Evolutionary conservation across 495 filamentous ascomycete genomes (phyloP).

Genomic region (Penicillium malachiteum): DNA sequence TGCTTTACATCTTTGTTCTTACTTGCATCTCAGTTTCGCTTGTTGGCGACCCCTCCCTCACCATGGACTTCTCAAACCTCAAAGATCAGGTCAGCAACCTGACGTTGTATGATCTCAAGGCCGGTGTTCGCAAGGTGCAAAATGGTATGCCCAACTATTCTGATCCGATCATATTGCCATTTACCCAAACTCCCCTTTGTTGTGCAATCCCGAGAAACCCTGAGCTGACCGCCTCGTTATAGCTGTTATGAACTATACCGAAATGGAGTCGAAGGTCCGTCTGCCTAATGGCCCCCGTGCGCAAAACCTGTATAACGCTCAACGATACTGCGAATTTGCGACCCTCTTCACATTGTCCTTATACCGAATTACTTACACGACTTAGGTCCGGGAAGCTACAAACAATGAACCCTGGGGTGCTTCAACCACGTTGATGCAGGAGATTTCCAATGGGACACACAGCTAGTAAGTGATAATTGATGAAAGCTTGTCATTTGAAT

Average conservation of each 20-base stretch:
- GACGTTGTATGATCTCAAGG: constrained; percentile 95
- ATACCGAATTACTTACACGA: constrained; percentile 20
- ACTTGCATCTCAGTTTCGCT: constrained; percentile 14
- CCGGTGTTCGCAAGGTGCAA: constrained; percentile 93
- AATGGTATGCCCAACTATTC: constrained; percentile 68
- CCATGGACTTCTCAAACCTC: constrained; percentile 83
- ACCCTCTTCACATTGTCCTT: not conserved
- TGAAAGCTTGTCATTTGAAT: not conserved
- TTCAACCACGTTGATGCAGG: constrained; percentile 88
- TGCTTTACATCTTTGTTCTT: constrained; percentile 1
- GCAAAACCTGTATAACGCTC: not conserved
- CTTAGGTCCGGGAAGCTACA: constrained; percentile 87
- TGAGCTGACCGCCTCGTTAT: constrained; percentile 21
- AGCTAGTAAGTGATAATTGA: constrained; percentile 74
- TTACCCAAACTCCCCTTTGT: constrained; percentile 14
- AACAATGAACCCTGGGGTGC: constrained; percentile 98
- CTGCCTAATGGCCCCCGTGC: constrained; percentile 10
- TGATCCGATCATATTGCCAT: not conserved
- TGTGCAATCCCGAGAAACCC: constrained; percentile 1
- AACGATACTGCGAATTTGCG: not conserved
- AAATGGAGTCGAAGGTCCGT: constrained; percentile 96
- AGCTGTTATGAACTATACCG: constrained; percentile 99
- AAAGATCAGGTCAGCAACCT: constrained; percentile 91
- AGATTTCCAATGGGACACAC: constrained; percentile 96
- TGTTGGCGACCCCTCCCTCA: constrained; percentile 19